Conservation (phyloP, 176 grass and related monocot species). For the Leersia perrieri region DNA sequence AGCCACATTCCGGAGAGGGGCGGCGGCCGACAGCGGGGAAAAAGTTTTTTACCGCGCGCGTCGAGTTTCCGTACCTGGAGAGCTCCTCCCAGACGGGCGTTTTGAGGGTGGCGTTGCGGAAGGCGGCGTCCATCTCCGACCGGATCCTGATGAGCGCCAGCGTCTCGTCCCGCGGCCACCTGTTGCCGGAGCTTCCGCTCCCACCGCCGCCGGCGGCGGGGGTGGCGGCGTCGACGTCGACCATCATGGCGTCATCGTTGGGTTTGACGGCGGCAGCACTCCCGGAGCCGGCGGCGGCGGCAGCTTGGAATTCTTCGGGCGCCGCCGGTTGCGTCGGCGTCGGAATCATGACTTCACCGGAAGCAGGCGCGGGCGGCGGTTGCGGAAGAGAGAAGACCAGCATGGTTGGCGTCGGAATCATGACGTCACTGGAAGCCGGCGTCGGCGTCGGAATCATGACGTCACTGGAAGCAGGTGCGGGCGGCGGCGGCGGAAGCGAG, state of each 20-base stretch:
- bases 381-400: too few species aligned
- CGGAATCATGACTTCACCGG: not conserved
- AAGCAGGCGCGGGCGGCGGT: conserved; percentile 19
- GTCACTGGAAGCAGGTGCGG: not conserved
- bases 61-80: conserved; percentile 49
- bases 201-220: conserved; percentile 20
- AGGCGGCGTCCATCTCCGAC: conserved; percentile 91
- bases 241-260: conserved; percentile 45
- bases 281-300: not conserved
- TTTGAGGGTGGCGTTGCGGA: conserved; percentile 93
- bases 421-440: too few species aligned
- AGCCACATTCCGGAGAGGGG: not conserved
- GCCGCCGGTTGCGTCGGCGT: not conserved
- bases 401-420: not conserved
- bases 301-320: conserved; percentile 21
- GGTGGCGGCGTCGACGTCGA: not conserved
- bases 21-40: not conserved
- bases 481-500: conserved; percentile 13
- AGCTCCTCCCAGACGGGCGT: conserved; percentile 87
- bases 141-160: conserved; percentile 93
- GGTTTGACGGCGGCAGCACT: not conserved
- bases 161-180: conserved; percentile 95
- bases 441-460: not conserved
- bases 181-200: conserved; percentile 47
- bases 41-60: not conserved